Evolutionary conservation across 176 grass and related monocot species (phyloP).

Genomic region (Luzula sylvatica): DNA sequence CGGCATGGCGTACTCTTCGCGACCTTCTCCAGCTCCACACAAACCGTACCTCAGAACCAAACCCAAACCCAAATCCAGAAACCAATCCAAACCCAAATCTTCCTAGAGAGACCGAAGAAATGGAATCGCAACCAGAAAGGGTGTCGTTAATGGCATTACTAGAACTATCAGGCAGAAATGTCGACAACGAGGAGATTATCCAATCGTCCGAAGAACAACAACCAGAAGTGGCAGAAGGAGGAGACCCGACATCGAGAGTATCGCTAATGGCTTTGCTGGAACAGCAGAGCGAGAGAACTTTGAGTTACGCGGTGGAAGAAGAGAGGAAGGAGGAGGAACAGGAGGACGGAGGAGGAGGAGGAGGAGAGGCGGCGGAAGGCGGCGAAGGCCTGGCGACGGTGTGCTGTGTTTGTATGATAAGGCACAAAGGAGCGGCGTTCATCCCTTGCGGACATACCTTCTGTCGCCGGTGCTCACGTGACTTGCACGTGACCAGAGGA

Average conservation of each 20-base stretch:
- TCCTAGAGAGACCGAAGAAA: not conserved
- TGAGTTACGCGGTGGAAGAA: not conserved
- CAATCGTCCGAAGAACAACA: not conserved
- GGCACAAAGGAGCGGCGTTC: slow-evolving; percentile 29
- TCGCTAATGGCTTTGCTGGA: slow-evolving; percentile 14
- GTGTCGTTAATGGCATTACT: slow-evolving; percentile 19
- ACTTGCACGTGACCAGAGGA: slow-evolving; percentile 22
- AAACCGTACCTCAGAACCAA: not conserved
- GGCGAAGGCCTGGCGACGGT: not conserved
- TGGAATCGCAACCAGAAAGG: slow-evolving; percentile 1
- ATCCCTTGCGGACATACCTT: slow-evolving; percentile 41
- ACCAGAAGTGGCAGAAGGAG: not conserved
- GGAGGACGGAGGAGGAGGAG: not conserved
- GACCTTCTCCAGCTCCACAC: slow-evolving; percentile 22
- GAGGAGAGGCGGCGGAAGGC: not conserved
- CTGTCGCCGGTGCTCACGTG: slow-evolving; percentile 28
- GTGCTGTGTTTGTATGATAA: slow-evolving; percentile 37
- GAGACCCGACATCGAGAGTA: slow-evolving; percentile 7
- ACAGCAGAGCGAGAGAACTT: slow-evolving; percentile 15
- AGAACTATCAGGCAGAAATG: not conserved
- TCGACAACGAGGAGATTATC: not conserved
- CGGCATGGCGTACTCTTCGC: slow-evolving; percentile 9
- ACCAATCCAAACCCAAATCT: not conserved
- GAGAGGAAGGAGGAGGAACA: not conserved
- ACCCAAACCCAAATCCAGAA: not conserved